Conservation (phyloP, 257 asterid species). For the Solanum commersonii region DNA sequence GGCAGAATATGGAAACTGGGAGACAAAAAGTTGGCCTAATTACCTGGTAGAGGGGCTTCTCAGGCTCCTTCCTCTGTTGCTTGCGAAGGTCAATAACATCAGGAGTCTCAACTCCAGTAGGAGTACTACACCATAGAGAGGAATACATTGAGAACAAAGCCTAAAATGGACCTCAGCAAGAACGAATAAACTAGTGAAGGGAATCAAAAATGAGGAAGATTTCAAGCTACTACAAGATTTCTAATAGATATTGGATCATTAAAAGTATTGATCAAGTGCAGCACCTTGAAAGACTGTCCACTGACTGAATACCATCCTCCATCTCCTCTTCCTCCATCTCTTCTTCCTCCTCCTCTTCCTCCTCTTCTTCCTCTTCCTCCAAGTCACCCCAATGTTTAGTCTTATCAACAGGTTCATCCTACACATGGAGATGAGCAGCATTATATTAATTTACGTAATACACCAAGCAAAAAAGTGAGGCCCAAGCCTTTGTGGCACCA, state of each 20-base stretch:
- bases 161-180: not conserved
- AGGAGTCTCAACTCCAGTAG: constrained; percentile 99
- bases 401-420: constrained; percentile 97
- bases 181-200: not conserved
- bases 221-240: not conserved
- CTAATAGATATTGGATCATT: not conserved
- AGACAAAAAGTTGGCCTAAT: not conserved
- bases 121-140: constrained; percentile 48
- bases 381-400: constrained; percentile 94
- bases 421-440: not conserved
- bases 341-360: constrained; percentile 73
- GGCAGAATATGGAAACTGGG: not conserved
- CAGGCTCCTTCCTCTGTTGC: constrained; percentile 99
- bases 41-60: constrained; percentile 93
- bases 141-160: constrained; percentile 8
- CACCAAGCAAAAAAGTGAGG: not conserved
- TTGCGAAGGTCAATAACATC: constrained; percentile 98
- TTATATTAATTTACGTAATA: not conserved
- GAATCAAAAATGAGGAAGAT: not conserved
- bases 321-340: constrained; percentile 75
- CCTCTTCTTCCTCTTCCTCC: constrained; percentile 91
- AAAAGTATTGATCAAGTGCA: not conserved
- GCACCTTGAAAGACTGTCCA: constrained; percentile 88
- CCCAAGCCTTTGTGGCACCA: not conserved
- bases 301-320: constrained; percentile 86